phyloP scores from a whole-genome alignment of 345 rosid genomes.

The Syzygium aqueum region DNA sequence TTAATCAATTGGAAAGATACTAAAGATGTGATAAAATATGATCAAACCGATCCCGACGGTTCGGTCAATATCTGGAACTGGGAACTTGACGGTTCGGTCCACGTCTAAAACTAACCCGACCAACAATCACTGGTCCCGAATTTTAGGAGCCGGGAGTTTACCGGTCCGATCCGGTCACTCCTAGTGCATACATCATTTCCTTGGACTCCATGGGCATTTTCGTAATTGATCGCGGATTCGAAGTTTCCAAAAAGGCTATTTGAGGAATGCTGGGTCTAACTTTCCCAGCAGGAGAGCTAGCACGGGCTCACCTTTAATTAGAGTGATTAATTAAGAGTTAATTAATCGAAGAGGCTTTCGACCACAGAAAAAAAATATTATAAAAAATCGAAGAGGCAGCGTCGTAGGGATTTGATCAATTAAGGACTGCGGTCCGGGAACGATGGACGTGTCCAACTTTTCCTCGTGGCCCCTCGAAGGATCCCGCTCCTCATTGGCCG shows the following conservation, averaged over 20 bases:
- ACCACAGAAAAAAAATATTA: too few relatives aligned
- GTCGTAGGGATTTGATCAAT: not conserved
- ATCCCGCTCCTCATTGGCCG: not conserved
- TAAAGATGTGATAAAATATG: too few relatives aligned
- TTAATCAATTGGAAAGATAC: too few relatives aligned
- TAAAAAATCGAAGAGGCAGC: not conserved
- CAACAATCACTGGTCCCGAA: too few relatives aligned
- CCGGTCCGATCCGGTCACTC: too few relatives aligned
- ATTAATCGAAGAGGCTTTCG: not conserved
- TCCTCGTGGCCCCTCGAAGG: not conserved
- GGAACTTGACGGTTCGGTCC: too few relatives aligned
- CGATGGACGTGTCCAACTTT: not conserved
- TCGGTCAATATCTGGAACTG: too few relatives aligned
- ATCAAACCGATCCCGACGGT: too few relatives aligned
- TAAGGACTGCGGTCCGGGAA: not conserved
- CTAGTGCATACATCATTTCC: accelerated
- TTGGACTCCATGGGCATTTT: not conserved
- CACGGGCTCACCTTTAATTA: not conserved
- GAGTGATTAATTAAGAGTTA: not conserved
- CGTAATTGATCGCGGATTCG: not conserved
- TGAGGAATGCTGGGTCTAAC: not conserved
- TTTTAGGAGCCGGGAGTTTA: too few relatives aligned
- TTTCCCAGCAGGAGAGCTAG: not conserved
- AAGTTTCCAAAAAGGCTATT: not conserved
- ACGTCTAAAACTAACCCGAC: too few relatives aligned